phyloP scores from a whole-genome alignment of 1,284 basidiomycete genomes.

The Coniferiporia sulphurascens region DNA sequence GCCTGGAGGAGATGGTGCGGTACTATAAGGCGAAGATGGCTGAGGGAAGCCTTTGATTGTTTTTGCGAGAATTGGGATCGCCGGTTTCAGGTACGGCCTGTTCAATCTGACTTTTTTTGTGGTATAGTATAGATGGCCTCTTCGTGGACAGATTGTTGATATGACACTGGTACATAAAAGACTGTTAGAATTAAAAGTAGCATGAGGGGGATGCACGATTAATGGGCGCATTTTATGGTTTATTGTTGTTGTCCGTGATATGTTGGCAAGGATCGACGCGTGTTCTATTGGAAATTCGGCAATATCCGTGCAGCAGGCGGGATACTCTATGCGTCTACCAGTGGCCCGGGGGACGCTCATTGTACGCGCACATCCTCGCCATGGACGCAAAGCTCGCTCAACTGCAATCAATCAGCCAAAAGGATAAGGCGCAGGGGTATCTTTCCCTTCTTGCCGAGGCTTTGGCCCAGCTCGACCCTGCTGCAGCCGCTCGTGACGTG shows the following conservation, averaged over 20 bases:
- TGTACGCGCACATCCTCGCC: not conserved
- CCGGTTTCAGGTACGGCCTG: not conserved
- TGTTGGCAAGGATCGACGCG: not conserved
- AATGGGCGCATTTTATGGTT: not conserved
- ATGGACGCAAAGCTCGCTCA: slow-evolving; percentile 68
- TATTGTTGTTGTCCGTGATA: not conserved
- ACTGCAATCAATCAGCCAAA: slow-evolving; percentile 63
- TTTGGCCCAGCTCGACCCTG: slow-evolving; percentile 44
- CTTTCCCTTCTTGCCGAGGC: slow-evolving; percentile 52
- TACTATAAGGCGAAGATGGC: slow-evolving; percentile 87
- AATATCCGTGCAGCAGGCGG: not conserved
- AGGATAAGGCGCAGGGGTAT: slow-evolving; percentile 80
- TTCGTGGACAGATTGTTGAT: not conserved
- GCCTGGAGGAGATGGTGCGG: slow-evolving; percentile 89
- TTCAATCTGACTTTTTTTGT: not conserved
- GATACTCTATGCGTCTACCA: no score
- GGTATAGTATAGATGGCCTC: not conserved
- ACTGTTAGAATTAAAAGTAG: no score
- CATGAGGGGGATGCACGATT: not conserved
- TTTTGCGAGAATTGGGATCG: not conserved
- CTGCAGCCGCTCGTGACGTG: slow-evolving; percentile 47
- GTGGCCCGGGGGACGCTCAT: not conserved
- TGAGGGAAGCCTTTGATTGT: slow-evolving; percentile 63
- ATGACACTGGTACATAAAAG: not conserved
- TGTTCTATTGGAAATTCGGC: not conserved